These are phyloP conservation scores for Fraxinus cuspidata DNA, from an alignment of 257 asterid species.

Conservation along the genomic window DNA sequence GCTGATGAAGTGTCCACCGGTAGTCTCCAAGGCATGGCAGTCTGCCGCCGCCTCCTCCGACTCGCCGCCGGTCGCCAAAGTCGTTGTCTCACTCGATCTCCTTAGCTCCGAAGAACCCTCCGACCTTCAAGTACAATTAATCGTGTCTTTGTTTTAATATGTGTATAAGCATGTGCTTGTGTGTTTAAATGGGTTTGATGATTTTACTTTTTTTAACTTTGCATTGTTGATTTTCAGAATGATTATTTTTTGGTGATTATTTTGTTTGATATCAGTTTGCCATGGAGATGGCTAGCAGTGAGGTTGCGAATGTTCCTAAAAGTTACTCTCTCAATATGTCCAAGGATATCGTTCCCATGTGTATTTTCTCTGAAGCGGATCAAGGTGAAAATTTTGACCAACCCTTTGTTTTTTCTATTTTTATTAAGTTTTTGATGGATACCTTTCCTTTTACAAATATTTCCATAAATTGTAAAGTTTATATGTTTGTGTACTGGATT, in stretches of 20 bases:
- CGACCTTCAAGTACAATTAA: conserved; percentile 48
- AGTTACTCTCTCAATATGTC: conserved; percentile 82
- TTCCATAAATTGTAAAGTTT: neutral
- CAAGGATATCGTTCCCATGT: conserved; percentile 91
- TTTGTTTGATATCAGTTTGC: conserved; percentile 52
- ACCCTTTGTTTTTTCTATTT: neutral
- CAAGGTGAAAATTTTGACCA: conserved; percentile 51
- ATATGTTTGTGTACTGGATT: neutral
- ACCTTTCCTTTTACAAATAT: too few relatives aligned
- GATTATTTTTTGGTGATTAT: neutral
- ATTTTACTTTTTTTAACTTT: neutral
- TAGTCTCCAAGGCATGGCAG: conserved; percentile 82
- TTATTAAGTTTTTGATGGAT: neutral
- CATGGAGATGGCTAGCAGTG: conserved; percentile 85
- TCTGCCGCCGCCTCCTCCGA: conserved; percentile 51
- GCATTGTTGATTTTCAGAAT: neutral
- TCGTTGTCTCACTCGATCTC: conserved; percentile 80
- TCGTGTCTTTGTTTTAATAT: neutral
- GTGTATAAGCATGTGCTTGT: neutral
- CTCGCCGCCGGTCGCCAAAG: conserved; percentile 68
- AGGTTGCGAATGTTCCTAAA: conserved; percentile 61
- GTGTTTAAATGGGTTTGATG: neutral
- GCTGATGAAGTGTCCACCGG: conserved; percentile 91
- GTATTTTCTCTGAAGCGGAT: conserved; percentile 66
- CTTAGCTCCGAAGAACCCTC: conserved; percentile 59